Conservation (phyloP, 805 yeast genomes). For the Lachancea thermotolerans region DNA sequence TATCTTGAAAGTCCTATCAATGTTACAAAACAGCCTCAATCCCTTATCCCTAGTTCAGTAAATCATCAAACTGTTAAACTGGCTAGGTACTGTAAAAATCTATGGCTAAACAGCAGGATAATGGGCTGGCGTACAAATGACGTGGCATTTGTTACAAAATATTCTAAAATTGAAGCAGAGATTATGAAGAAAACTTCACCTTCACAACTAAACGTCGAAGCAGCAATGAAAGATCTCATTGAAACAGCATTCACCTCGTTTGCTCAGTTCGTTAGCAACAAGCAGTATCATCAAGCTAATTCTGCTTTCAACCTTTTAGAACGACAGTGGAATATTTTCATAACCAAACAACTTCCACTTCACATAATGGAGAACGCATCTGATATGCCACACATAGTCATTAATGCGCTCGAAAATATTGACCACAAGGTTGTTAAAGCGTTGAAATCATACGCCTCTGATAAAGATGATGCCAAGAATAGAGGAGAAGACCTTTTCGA, state of each 20-base stretch:
- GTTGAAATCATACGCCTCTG: conserved; percentile 29
- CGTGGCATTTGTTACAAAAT: conserved; percentile 27
- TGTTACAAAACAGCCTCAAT: conserved; percentile 11
- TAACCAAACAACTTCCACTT: conserved; percentile 42
- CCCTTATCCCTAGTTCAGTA: conserved; percentile 6
- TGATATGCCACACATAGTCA: conserved; percentile 21
- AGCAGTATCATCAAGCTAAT: conserved; percentile 33
- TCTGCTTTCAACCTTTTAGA: conserved; percentile 30
- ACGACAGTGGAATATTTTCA: conserved; percentile 40
- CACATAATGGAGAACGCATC: conserved; percentile 31
- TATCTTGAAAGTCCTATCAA: conserved; percentile 24
- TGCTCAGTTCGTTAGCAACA: conserved; percentile 40
- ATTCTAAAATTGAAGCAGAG: conserved; percentile 29
- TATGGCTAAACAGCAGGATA: conserved; percentile 36
- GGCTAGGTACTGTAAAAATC: conserved; percentile 29
- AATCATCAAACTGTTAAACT: conserved; percentile 27
- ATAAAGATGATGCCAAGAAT: conserved; percentile 30
- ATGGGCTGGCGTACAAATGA: conserved; percentile 31
- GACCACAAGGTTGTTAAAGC: conserved; percentile 30
- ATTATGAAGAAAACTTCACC: conserved; percentile 26
- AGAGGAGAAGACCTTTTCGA: conserved; percentile 45
- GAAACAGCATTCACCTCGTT: conserved; percentile 37
- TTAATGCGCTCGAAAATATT: conserved; percentile 22
- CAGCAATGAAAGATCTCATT: conserved; percentile 24
- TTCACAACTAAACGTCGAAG: conserved; percentile 18